Conservation (phyloP, 2,329 filamentous ascomycete species). For the Colletotrichum sansevieriae region DNA sequence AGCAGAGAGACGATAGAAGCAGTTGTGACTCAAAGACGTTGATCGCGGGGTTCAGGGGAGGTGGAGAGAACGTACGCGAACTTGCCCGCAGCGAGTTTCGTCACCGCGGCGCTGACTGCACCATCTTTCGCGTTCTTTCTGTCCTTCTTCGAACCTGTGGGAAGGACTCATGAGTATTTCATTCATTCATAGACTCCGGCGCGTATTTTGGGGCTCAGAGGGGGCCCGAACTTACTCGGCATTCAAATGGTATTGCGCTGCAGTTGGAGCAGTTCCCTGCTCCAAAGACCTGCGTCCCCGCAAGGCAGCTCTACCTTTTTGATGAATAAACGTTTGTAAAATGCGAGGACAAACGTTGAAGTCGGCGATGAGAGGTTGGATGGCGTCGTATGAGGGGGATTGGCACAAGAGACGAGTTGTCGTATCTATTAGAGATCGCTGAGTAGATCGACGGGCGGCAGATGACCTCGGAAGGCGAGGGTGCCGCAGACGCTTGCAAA, state of each 20-base stretch:
- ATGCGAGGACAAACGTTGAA: slow-evolving; percentile 3
- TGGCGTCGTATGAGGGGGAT: slow-evolving; percentile 18
- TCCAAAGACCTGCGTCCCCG: slow-evolving; percentile 40
- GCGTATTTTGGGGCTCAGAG: background rate
- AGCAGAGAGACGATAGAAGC: slow-evolving; percentile 38
- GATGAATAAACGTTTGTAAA: slow-evolving; percentile 1
- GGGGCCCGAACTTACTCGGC: slow-evolving; percentile 41
- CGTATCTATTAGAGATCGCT: slow-evolving; percentile 31
- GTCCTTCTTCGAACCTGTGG: slow-evolving; percentile 62
- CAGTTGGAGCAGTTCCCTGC: slow-evolving; percentile 43
- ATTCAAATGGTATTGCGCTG: slow-evolving; percentile 43
- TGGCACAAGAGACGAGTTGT: slow-evolving; percentile 15
- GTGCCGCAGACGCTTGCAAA: slow-evolving; percentile 25
- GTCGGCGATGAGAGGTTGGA: slow-evolving; percentile 4
- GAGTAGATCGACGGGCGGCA: slow-evolving; percentile 27
- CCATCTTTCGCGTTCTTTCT: slow-evolving; percentile 68
- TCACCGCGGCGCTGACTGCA: slow-evolving; percentile 66
- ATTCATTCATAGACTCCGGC: background rate
- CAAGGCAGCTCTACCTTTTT: slow-evolving; percentile 38
- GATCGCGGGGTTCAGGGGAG: slow-evolving; percentile 31
- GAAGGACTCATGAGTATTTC: slow-evolving; percentile 12
- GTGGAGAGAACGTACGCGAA: slow-evolving; percentile 59
- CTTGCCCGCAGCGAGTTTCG: slow-evolving; percentile 64
- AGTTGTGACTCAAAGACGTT: slow-evolving; percentile 47
- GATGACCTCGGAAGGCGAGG: slow-evolving; percentile 20